Percentiles rank a stretch among this genome's conserved stretches.
These are phyloP conservation scores for Dalbergia cochinchinensis DNA, from an alignment of 306 rosid species.

Conservation along the genomic window DNA sequence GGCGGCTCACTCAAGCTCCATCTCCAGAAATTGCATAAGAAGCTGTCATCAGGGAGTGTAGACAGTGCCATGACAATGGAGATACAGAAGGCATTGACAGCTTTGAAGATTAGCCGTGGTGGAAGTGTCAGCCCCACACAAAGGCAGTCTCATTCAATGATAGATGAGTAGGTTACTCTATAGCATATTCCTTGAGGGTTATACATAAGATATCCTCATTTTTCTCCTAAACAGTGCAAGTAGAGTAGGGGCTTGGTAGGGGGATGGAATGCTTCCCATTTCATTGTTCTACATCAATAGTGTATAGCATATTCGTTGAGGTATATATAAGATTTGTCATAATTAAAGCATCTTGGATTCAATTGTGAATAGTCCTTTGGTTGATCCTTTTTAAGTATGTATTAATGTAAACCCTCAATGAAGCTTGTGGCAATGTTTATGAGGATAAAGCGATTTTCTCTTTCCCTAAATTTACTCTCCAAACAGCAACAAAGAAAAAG, in stretches of 20 bases:
- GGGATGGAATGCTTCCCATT: not conserved
- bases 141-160: conserved; percentile 57
- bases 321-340: not conserved
- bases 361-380: too few relatives aligned
- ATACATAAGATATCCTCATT: not conserved
- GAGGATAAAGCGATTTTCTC: too few relatives aligned
- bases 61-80: conserved; percentile 99
- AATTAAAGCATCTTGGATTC: not conserved
- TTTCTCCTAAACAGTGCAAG: not conserved
- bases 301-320: not conserved
- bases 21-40: conserved; percentile 89
- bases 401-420: too few relatives aligned
- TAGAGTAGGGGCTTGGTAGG: not conserved
- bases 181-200: too few relatives aligned
- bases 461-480: too few relatives aligned
- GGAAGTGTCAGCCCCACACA: conserved; percentile 77
- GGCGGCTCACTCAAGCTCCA: conserved; percentile 93
- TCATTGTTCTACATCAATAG: not conserved
- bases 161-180: conserved; percentile 44
- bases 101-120: conserved; percentile 68
- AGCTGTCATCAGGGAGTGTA: conserved; percentile 89
- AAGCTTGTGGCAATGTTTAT: not conserved
- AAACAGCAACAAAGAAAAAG: too few relatives aligned
- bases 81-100: conserved; percentile 75
- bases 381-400: too few relatives aligned